Base-by-base conservation (phyloP, 1,284 basidiomycete genomes). In the Naganishia cerealis region DNA sequence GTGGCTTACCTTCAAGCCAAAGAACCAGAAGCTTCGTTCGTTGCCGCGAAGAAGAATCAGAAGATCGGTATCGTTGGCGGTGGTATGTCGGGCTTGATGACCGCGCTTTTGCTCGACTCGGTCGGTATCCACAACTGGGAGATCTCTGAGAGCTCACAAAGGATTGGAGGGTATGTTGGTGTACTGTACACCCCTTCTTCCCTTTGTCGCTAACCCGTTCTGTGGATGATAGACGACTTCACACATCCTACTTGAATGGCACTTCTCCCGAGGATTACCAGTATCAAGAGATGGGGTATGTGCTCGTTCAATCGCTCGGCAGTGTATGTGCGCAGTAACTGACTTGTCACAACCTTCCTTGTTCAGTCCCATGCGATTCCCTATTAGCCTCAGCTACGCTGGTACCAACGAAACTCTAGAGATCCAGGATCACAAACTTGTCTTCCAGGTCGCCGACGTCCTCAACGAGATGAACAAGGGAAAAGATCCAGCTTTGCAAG, bases 381-480 rank as follows among this genome's bases (percentile, higher is more conserved):
- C 73, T 18, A 59, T 72, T 55, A 73, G 69, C 61, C 52, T 71
- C 13, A 67, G 65, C 18, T 70, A 72, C 53, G 21, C 71, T 42
- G 70, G 66, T 6, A 70, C 71, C 67, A 72, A 72, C 66, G 71
- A 75, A 65, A 73, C 70, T 6, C 59, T 75, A 24, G 68, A 71
- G 29, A 72, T 73, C 58, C 62, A 72, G 15, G 73, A 75, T 55
- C 71, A 73, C 61, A 72, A 74, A 55, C 70, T 75, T n/a, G 71
- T 73, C 67, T 75, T 75, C 70, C 73, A 73, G 58, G 59, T 75
- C n/a, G 73, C 70, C 43, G 72, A 75, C 36, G 70, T 69, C n/a
- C 43, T 75, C 15, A 75, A 75, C 59, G 53, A 67, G 36, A 62
- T 70, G 57, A 75, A 75, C 66, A 46, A 63, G 40, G 65, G 68